A percentile compares a stretch with the other conserved stretches of the same genome.
Evolutionary conservation across 2,329 filamentous ascomycete genomes (phyloP).

Genomic region (Paracorniculantispora psalliotae): DNA sequence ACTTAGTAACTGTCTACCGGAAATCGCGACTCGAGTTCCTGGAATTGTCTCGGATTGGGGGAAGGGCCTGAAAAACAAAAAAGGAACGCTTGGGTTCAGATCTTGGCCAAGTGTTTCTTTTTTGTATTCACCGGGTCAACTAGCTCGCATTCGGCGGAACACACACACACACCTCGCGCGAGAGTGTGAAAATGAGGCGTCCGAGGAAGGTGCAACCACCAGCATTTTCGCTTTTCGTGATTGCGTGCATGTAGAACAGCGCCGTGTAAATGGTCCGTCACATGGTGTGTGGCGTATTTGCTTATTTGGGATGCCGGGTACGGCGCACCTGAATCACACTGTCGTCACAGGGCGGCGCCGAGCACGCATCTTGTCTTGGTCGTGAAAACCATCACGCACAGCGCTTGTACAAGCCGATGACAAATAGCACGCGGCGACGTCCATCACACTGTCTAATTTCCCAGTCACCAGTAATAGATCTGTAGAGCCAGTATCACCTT

Average conservation of each 20-base stretch:
- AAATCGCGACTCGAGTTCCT: background rate
- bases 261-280: background rate
- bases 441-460: constrained; percentile 42
- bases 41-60: background rate
- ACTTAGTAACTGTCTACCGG: background rate
- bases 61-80: background rate
- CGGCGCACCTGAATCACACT: background rate
- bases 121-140: background rate
- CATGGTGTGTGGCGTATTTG: background rate
- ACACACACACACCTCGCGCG: background rate
- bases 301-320: background rate
- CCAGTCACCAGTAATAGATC: constrained; percentile 32
- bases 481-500: too few species aligned
- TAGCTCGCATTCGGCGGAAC: background rate
- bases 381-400: too few species aligned
- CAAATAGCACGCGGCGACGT: constrained; percentile 49
- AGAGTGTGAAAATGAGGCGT: background rate
- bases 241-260: background rate
- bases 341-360: background rate
- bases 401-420: constrained; percentile 61
- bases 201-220: background rate
- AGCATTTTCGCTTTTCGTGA: background rate
- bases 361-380: too few species aligned
- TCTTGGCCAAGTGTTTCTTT: background rate
- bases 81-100: background rate